phyloP scores from a whole-genome alignment of 2,329 filamentous ascomycete species.

The Arachnopeziza araneosa region DNA sequence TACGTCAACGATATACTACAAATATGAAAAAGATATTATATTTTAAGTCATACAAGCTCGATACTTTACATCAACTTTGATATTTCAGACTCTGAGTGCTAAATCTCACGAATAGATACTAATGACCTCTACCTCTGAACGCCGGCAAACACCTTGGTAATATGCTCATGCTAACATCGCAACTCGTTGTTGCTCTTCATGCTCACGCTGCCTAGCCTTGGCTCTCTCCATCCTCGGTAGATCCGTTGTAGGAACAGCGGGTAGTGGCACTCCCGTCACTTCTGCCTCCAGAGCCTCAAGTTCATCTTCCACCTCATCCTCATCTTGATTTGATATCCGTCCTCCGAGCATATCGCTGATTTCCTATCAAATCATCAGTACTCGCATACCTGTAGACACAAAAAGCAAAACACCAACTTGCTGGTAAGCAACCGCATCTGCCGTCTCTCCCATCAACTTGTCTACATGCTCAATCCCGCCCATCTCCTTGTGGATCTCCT shows the following conservation, averaged over 20 bases:
- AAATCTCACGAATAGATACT: no score
- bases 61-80: no score
- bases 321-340: conserved; percentile 87
- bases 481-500: conserved; percentile 93
- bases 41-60: no score
- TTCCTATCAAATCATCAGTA: conserved; percentile 52
- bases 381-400: background rate
- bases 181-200: conserved; percentile 18
- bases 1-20: no score
- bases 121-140: no score
- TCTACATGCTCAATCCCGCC: conserved; percentile 90
- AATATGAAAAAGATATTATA: no score
- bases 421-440: conserved; percentile 88
- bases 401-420: conserved; percentile 48
- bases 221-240: conserved; percentile 24
- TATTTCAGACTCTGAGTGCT: no score
- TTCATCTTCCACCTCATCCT: conserved; percentile 97
- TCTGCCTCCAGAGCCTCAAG: conserved; percentile 73
- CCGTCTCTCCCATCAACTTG: conserved; percentile 88
- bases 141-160: background rate
- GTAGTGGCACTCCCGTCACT: conserved; percentile 35
- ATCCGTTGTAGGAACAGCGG: conserved; percentile 26
- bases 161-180: conserved; percentile 27
- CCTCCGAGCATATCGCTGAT: conserved; percentile 86
- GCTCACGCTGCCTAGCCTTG: conserved; percentile 21